Conservation (phyloP, 495 filamentous ascomycete genomes). For the Trichoderma reesei region DNA sequence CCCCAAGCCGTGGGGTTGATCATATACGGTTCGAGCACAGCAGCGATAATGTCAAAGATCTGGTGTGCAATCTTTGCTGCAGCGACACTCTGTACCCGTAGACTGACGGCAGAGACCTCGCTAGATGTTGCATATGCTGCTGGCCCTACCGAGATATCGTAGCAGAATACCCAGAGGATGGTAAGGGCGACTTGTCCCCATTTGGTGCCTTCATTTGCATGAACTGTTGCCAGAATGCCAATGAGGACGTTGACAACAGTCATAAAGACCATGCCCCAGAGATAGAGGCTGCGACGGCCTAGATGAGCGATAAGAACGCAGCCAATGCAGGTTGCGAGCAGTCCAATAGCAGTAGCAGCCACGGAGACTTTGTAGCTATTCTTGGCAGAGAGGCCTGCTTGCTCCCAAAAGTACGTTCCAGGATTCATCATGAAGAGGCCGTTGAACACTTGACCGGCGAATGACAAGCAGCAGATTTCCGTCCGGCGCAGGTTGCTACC, state of each 20-base stretch:
- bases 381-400: constrained; percentile 44
- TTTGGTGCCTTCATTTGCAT: constrained; percentile 21
- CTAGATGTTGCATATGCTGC: constrained; percentile 27
- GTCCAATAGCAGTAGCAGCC: constrained; percentile 30
- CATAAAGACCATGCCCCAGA: constrained; percentile 8
- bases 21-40: constrained; percentile 27
- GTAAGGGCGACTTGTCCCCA: constrained; percentile 13
- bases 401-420: constrained; percentile 56
- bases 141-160: constrained; percentile 32
- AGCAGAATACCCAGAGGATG: constrained; percentile 31
- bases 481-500: constrained; percentile 55
- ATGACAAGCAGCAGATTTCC: constrained; percentile 51
- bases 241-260: not conserved
- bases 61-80: constrained; percentile 28
- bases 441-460: constrained; percentile 55
- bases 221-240: constrained; percentile 7
- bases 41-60: constrained; percentile 22
- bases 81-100: constrained; percentile 30
- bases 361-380: constrained; percentile 38
- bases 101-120: constrained; percentile 30
- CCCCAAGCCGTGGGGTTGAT: constrained; percentile 39
- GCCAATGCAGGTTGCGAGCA: constrained; percentile 30
- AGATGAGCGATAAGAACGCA: constrained; percentile 8
- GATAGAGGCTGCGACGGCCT: constrained; percentile 11
- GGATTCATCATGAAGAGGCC: constrained; percentile 58